Evolutionary conservation across 768 basidiomycete genomes (phyloP).

Genomic region (Rubroboletus satanas): DNA sequence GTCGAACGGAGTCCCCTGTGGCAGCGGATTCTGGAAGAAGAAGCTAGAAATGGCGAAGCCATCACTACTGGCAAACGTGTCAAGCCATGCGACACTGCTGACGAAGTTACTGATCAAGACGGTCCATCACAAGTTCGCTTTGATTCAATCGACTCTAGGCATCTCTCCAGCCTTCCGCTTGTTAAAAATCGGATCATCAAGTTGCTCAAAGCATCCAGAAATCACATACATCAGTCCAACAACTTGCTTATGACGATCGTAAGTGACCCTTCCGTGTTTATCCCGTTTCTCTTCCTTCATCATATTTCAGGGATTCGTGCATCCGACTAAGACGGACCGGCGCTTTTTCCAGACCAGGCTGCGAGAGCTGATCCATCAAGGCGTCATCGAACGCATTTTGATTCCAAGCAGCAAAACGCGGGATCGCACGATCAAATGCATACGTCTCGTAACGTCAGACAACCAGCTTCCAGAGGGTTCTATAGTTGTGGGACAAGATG

Average conservation of each 20-base stretch:
- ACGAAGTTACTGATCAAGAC: slow-evolving; percentile 19
- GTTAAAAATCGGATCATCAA: slow-evolving; percentile 68
- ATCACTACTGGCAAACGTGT: slow-evolving; percentile 9
- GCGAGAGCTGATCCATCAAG: slow-evolving; percentile 67
- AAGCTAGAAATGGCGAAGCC: slow-evolving; percentile 38
- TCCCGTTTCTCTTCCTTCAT: slow-evolving; percentile 1
- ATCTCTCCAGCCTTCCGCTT: slow-evolving; percentile 71
- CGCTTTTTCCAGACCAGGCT: slow-evolving; percentile 77
- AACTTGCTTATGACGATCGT: slow-evolving; percentile 80
- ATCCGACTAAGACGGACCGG: slow-evolving; percentile 74
- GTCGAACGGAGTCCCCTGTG: slow-evolving; percentile 72
- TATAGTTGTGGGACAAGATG: slow-evolving; percentile 32
- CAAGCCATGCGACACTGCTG: slow-evolving; percentile 11
- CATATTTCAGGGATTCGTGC: slow-evolving; percentile 59
- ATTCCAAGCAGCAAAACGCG: slow-evolving; percentile 58
- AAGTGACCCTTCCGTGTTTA: slow-evolving; percentile 24
- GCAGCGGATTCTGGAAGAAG: slow-evolving; percentile 73
- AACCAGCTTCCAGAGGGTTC: slow-evolving; percentile 33
- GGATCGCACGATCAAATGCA: slow-evolving; percentile 52
- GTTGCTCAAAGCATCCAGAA: slow-evolving; percentile 65
- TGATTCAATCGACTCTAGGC: slow-evolving; percentile 71
- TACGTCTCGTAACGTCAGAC: slow-evolving; percentile 56
- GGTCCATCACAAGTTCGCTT: slow-evolving; percentile 44
- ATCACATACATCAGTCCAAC: slow-evolving; percentile 65
- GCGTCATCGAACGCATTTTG: slow-evolving; percentile 69